Conservation (phyloP, 1,139 yeast genomes). For the Yarrowia galli region DNA sequence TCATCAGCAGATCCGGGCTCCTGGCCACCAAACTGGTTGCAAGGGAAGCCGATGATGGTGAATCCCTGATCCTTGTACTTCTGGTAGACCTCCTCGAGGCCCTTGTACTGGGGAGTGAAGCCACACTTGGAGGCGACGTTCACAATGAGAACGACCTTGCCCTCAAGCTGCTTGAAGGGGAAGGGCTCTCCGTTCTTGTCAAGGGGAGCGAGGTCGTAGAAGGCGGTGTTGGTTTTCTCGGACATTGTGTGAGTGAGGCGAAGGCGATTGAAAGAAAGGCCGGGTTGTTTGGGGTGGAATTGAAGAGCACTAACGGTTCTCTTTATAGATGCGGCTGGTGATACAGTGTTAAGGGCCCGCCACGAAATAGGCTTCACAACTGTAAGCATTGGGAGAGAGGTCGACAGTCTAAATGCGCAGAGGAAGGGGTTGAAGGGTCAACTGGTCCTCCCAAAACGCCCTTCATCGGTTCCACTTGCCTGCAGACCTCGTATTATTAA, state of each 20-base stretch:
- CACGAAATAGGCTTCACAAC: conserved; percentile 35
- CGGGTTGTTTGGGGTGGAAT: neutral
- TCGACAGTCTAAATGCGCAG: neutral
- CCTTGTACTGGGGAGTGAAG: conserved; percentile 71
- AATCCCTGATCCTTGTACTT: conserved; percentile 79
- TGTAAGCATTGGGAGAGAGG: conserved; percentile 16
- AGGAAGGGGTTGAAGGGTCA: conserved; percentile 6
- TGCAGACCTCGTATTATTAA: conserved; percentile 20
- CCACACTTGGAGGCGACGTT: conserved; percentile 87
- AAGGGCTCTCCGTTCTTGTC: conserved; percentile 68
- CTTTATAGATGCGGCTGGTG: conserved; percentile 34
- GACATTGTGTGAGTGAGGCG: conserved; percentile 41
- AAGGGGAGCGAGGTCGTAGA: conserved; percentile 65
- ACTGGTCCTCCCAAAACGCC: neutral
- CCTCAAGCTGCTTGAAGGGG: conserved; percentile 74
- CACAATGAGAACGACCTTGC: conserved; percentile 89
- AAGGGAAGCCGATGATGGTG: conserved; percentile 88
- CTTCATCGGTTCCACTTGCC: conserved; percentile 21
- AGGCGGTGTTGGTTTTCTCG: conserved; percentile 47
- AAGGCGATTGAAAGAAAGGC: neutral
- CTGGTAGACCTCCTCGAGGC: conserved; percentile 80
- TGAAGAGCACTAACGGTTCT: conserved; percentile 15
- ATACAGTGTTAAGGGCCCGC: conserved; percentile 11
- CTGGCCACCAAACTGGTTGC: conserved; percentile 88
- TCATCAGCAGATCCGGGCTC: conserved; percentile 79